Percentiles rank a stretch among this genome's conserved stretches.
Evolutionary conservation across 768 basidiomycete species (phyloP).

Genomic region (Thelephora ganbajun): DNA sequence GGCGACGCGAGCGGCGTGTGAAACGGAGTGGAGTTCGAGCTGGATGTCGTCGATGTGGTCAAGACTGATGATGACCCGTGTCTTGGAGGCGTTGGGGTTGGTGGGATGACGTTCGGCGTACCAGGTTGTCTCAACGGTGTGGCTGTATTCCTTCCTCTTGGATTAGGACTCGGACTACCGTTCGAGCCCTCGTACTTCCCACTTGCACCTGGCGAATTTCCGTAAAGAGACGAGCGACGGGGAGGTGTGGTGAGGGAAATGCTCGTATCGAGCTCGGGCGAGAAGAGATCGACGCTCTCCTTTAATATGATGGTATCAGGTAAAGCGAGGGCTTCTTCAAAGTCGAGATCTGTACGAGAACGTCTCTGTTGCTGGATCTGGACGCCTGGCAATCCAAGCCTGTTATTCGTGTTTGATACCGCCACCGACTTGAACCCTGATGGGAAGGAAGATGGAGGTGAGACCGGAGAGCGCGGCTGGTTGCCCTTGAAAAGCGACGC

Average conservation of each 20-base stretch:
- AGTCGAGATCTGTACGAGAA: constrained; percentile 69
- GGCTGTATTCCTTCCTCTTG: too few relatives aligned
- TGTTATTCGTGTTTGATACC: constrained; percentile 27
- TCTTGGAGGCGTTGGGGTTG: constrained; percentile 42
- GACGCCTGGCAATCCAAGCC: constrained; percentile 7
- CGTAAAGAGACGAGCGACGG: constrained; percentile 25
- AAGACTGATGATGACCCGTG: constrained; percentile 7
- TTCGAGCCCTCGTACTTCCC: too few relatives aligned
- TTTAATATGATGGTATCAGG: constrained; percentile 56
- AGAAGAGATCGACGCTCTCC: constrained; percentile 58
- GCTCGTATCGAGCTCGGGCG: constrained; percentile 43
- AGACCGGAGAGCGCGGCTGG: constrained; percentile 26
- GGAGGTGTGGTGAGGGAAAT: constrained; percentile 26
- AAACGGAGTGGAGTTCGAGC: constrained; percentile 13
- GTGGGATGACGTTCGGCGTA: constrained; percentile 51
- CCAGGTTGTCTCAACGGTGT: constrained; percentile 25
- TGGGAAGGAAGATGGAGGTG: constrained; percentile 32
- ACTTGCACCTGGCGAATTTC: constrained; percentile 9
- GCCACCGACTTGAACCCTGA: constrained; percentile 42
- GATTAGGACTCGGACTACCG: too few relatives aligned
- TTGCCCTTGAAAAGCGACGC: constrained; percentile 48
- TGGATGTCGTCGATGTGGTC: too few relatives aligned
- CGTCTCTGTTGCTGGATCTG: constrained; percentile 27
- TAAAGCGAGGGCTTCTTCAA: constrained; percentile 58
- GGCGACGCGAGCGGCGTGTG: constrained; percentile 14